These are phyloP conservation scores for Euphorbia peplus DNA, from an alignment of 345 rosid species.

Conservation along the genomic window DNA sequence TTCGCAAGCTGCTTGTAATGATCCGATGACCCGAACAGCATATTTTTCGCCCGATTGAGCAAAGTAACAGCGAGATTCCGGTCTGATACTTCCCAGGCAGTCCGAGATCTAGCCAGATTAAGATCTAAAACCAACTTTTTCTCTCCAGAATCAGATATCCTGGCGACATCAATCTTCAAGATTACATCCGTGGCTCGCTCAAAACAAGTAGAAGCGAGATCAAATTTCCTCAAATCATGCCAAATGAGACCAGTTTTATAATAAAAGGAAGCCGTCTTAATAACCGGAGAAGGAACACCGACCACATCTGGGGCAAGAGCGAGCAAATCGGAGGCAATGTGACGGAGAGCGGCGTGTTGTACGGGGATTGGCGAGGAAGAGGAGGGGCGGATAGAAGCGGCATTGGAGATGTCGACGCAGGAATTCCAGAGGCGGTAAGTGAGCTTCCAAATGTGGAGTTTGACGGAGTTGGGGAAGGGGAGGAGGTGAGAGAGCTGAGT, in stretches of 20 bases:
- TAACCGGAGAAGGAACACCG: slow-evolving; percentile 71
- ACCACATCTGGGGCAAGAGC: slow-evolving; percentile 52
- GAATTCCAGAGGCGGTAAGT: slow-evolving; percentile 95
- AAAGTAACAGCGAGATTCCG: slow-evolving; percentile 71
- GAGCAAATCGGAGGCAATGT: slow-evolving; percentile 86
- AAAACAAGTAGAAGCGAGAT: slow-evolving; percentile 80
- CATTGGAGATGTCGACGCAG: slow-evolving; percentile 80
- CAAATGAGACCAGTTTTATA: slow-evolving; percentile 68
- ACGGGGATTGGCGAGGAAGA: slow-evolving; percentile 15
- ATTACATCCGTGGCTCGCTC: slow-evolving; percentile 78
- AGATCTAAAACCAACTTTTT: slow-evolving; percentile 64
- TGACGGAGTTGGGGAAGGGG: slow-evolving; percentile 62
- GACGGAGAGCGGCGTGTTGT: slow-evolving; percentile 53
- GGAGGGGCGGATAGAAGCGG: slow-evolving; percentile 38
- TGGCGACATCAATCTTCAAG: slow-evolving; percentile 48
- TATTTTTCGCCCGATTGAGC: slow-evolving; percentile 57
- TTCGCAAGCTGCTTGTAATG: slow-evolving; percentile 64
- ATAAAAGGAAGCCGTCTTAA: slow-evolving; percentile 77
- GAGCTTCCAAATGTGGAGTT: slow-evolving; percentile 81
- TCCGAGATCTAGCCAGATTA: slow-evolving; percentile 79
- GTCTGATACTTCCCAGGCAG: slow-evolving; percentile 79
- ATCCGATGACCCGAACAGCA: slow-evolving; percentile 63
- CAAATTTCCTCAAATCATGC: slow-evolving; percentile 57
- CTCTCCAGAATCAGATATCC: slow-evolving; percentile 57
- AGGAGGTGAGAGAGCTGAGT: slow-evolving; percentile 51